Percentiles rank a stretch among this genome's conserved stretches.
Conservation (phyloP, 108 stramenopile genomes). For the Nannochloropsis gaditana region DNA sequence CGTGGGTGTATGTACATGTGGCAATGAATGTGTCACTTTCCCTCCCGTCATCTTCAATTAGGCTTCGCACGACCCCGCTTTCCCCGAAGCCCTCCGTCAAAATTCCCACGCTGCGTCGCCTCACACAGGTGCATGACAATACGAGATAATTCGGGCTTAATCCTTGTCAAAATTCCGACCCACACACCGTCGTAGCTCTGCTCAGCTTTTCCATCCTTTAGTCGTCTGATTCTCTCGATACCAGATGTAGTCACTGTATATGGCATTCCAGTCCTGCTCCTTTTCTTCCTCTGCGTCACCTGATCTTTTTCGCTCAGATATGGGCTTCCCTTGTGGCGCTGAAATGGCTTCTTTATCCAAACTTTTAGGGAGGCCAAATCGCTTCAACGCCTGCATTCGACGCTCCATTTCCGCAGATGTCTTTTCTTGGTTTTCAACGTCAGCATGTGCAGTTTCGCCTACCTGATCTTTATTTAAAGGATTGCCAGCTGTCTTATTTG, state of each 20-base stretch:
- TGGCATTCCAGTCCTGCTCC: neutral
- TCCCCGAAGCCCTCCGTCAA: no score
- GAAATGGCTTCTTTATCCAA: neutral
- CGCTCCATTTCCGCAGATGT: slow-evolving; percentile 2
- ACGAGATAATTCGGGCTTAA: no score
- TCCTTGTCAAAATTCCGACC: no score
- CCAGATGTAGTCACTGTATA: slow-evolving; percentile 1
- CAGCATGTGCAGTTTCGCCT: neutral
- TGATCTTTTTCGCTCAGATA: neutral
- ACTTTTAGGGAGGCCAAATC: slow-evolving; percentile 17
- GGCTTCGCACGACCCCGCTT: no score
- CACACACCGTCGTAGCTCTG: neutral
- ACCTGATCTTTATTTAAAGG: neutral
- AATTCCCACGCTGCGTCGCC: no score
- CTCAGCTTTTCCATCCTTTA: slow-evolving; percentile 4
- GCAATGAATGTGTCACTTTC: no score
- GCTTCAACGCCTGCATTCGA: slow-evolving; percentile 2
- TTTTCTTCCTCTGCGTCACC: neutral
- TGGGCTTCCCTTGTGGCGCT: neutral
- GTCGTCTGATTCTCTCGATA: slow-evolving; percentile 6
- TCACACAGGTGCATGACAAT: no score
- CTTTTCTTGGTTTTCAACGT: neutral
- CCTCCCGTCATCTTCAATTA: no score
- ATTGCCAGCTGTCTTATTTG: neutral
- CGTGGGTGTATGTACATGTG: no score